Percentiles rank a stretch among this genome's conserved stretches.
phyloP scores from a whole-genome alignment of 2,329 filamentous ascomycete species.

The Alternaria triticimaculans region DNA sequence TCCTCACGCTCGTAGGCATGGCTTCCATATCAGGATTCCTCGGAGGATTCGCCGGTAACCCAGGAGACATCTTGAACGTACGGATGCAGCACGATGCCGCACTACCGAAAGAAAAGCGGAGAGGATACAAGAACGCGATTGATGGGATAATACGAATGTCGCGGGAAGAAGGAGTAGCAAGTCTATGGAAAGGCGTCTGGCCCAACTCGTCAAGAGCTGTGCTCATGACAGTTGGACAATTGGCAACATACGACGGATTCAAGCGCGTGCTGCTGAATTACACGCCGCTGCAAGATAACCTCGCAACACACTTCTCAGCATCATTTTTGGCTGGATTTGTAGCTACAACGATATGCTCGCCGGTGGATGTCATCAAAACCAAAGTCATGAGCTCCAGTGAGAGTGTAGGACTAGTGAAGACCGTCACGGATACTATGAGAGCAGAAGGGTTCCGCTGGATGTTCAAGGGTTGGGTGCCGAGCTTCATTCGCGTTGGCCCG shows the following conservation, averaged over 20 bases:
- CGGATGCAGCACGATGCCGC: constrained; percentile 95
- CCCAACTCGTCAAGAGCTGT: constrained; percentile 81
- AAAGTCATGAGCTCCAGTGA: constrained; percentile 76
- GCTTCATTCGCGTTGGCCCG: constrained; percentile 69
- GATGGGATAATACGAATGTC: constrained; percentile 87
- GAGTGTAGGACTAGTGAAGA: constrained; percentile 60
- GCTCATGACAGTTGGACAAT: constrained; percentile 86
- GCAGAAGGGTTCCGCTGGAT: constrained; percentile 80
- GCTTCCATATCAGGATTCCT: constrained; percentile 84
- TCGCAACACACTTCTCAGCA: constrained; percentile 80
- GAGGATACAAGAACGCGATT: constrained; percentile 89
- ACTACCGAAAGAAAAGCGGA: constrained; percentile 72
- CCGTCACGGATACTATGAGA: constrained; percentile 71
- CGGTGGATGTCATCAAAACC: constrained; percentile 90
- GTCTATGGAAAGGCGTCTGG: constrained; percentile 84
- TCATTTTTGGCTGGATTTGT: constrained; percentile 81
- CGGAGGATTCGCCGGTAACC: constrained; percentile 90
- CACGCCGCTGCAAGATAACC: constrained; percentile 70
- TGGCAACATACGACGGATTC: constrained; percentile 84
- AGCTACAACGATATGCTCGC: constrained; percentile 83
- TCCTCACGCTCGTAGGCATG: constrained; percentile 80
- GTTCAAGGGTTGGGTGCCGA: constrained; percentile 91
- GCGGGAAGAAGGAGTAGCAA: constrained; percentile 77
- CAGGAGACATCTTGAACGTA: constrained; percentile 95
- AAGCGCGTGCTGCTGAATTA: constrained; percentile 72